Percentiles rank a stretch among this genome's conserved stretches.
phyloP scores from a whole-genome alignment of 345 rosid species.

The Triadica sebifera region DNA sequence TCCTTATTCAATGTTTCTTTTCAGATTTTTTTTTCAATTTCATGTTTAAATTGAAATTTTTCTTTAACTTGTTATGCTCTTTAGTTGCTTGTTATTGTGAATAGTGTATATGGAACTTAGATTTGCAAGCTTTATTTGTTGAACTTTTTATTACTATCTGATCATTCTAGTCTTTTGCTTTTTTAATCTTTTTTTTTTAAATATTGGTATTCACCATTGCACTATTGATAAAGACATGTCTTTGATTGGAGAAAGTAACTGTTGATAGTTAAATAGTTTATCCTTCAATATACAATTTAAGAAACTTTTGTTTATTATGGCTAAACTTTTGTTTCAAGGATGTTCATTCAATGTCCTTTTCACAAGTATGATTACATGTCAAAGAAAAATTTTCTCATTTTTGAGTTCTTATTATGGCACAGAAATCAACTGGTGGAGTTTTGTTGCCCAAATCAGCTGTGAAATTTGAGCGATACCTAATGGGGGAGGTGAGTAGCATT shows the following conservation, averaged over 20 bases:
- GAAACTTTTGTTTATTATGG: too few relatives aligned
- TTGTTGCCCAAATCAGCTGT: conserved; percentile 90
- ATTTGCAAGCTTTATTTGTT: neutral
- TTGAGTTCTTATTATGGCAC: conserved; percentile 13
- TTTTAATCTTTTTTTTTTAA: too few relatives aligned
- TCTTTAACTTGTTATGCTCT: neutral
- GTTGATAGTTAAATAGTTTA: too few relatives aligned
- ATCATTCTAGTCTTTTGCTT: neutral
- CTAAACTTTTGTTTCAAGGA: neutral
- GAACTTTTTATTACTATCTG: neutral
- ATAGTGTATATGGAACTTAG: neutral
- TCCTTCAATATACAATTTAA: too few relatives aligned
- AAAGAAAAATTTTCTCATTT: neutral
- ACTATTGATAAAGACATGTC: too few relatives aligned
- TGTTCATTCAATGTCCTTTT: neutral
- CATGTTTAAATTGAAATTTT: neutral
- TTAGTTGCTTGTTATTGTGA: neutral
- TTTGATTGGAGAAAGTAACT: too few relatives aligned
- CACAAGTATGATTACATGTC: neutral
- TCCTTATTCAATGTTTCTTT: neutral
- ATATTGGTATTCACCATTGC: too few relatives aligned
- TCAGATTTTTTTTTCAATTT: neutral
- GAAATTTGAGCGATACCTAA: conserved; percentile 75
- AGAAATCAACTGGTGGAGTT: conserved; percentile 92
- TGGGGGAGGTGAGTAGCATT: conserved; percentile 67